Conservation (phyloP, 257 asterid species). For the Penstemon davidsonii region DNA sequence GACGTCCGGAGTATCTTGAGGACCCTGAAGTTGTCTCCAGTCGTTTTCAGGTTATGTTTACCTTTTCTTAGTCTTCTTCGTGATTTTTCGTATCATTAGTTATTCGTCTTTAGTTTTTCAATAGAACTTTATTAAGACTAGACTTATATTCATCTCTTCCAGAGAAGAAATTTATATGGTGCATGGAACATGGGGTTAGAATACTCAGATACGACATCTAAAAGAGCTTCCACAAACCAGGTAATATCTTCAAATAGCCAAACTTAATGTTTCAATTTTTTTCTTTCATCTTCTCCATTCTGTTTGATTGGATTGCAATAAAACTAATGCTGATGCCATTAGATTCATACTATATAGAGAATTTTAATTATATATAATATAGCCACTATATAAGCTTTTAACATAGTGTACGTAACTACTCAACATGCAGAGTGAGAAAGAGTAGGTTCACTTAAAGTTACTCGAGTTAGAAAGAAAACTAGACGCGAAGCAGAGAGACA, state of each 20-base stretch:
- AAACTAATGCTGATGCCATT: too few relatives aligned
- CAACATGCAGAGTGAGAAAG: too few relatives aligned
- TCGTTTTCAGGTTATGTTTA: conserved; percentile 66
- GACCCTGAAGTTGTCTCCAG: conserved; percentile 63
- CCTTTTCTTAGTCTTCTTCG: not conserved
- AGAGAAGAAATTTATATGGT: conserved; percentile 75
- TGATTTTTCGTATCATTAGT: conserved; percentile 12
- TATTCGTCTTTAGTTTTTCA: not conserved
- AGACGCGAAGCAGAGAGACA: not conserved
- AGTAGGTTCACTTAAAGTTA: too few relatives aligned
- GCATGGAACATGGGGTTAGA: conserved; percentile 88
- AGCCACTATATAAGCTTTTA: too few relatives aligned
- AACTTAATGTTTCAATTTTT: too few relatives aligned
- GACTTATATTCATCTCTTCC: conserved; percentile 26
- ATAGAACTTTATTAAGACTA: not conserved
- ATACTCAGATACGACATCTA: conserved; percentile 70
- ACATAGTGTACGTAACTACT: too few relatives aligned
- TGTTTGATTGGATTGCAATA: too few relatives aligned
- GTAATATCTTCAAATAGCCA: conserved; percentile 24
- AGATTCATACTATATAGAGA: too few relatives aligned
- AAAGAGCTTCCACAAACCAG: conserved; percentile 69
- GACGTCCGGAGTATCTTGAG: conserved; percentile 77
- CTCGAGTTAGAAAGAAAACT: too few relatives aligned
- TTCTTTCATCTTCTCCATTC: too few relatives aligned
- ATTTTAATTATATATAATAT: too few relatives aligned